Evolutionary conservation across 805 yeast genomes (phyloP), one percentile per base, ranked within the genome.

Genomic region (Lipomyces sp.): DNA sequence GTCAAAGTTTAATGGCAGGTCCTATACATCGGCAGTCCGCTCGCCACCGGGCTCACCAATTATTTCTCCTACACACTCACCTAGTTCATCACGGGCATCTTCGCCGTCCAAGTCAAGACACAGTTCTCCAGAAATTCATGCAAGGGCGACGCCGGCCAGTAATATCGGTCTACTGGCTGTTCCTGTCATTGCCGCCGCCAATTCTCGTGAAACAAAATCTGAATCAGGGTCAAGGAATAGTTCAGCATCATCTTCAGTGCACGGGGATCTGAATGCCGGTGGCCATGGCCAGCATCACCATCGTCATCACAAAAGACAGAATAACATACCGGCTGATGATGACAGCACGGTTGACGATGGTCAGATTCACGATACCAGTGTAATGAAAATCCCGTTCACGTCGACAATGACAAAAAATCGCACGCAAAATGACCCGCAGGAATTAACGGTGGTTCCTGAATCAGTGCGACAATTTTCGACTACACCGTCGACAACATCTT

Each of bases 41-140:
- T 32, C 58, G 56, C 50, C 57, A 33, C 2, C 63, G 53, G 33
- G 63, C 53, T 18, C 51, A 33, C 15, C 59, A 51, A 15, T 42
- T 18, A n/a, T 13, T 15, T 42, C 48, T 4, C 48, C 24, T 42
- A 42, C 48, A n/a, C 18, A 15, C 2, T 42, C 48, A 13, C 54
- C 34, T 1, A n/a, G 58, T 32, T 29, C 29, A 53, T 32, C 59
- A 15, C 53, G 64, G 7, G 45, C 64, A 32, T 45, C 64, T 6
- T 61, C 64, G 29, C 64, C 64, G 10, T 29, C n/a, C 0, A 61
- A 61, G 53, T 53, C 54, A 24, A 55, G 56, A 7, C 35, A 45
- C 15, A 45, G 35, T 7, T 56, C 60, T 5, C 60, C 64, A 8
- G 29, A 29, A 10, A 29, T 15, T 0, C n/a, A n/a, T 4, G 48